Base-by-base conservation (phyloP, 352 stramenopile genomes). In the Pythium inflatum region DNA sequence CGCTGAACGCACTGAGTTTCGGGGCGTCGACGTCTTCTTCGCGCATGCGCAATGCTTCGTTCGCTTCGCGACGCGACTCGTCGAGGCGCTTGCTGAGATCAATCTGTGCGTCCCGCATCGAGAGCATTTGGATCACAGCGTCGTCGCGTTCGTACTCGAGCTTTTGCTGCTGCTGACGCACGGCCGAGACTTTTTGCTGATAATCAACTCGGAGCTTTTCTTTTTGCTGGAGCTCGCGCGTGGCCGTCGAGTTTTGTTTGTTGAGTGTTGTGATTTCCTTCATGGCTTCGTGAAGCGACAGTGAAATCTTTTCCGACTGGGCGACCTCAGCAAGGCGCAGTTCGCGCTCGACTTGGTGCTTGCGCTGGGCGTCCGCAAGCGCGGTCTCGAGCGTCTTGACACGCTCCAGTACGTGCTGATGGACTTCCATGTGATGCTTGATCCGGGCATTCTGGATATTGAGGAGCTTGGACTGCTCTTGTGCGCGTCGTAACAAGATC, bases 391-490 rank as follows among this genome's bases (percentile, higher is more conserved):
- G 75, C n/a, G 62, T 59, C 1, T 43, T 71, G 30, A 90, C 73
- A 14, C 80, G 81, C 12, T 77, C 61, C 24, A 94, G 63, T 14
- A 91, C 74, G 43, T 88, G 82, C 34, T 91, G 74, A 33, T 92
- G 80, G 5, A 87, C 75, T 13, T 87, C 80, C 30, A 73, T 73
- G 65, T 94, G 77, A 33, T 73, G 79, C 12, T 68, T 45, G 22
- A 90, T 76, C 11, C 87, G 80, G 14, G 54, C 46, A 38, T 82
- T 89, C 61, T 94, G 85, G 4, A 91, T 77, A 13, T 74, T 75
- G 18, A 94, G 70, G 22, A 94, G 69, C 41, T 87, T 92, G 20
- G 82, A 73, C 62, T 94, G 87, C 51, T 94, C 87, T 6, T 83
- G 76, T 1, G 80, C 77, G 16, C 87, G 83, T 7, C 85, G 80